Percentiles rank a stretch among this genome's conserved stretches.
Evolutionary conservation across 805 yeast species (phyloP).

Genomic region (Saccharomycopsis fodiens): DNA sequence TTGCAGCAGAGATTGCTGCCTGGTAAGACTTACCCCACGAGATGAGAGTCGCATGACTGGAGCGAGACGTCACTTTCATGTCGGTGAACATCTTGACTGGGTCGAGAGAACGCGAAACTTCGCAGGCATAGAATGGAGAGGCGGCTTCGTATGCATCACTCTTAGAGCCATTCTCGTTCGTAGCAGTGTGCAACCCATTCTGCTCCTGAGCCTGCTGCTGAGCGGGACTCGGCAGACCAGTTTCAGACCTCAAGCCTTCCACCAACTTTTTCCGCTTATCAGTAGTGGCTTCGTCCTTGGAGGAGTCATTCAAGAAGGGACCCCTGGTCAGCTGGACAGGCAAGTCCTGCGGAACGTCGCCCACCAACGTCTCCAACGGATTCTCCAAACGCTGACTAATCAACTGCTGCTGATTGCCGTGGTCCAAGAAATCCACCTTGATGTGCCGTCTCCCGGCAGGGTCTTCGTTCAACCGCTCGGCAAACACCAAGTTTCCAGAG

Average conservation of each 20-base stretch:
- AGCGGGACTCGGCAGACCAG: background rate
- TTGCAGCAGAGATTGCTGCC: conserved; percentile 51
- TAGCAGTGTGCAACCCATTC: no score
- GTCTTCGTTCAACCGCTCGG: conserved; percentile 42
- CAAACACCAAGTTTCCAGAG: conserved; percentile 46
- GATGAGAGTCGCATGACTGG: conserved; percentile 41
- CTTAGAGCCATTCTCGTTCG: no score
- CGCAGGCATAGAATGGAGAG: conserved; percentile 50
- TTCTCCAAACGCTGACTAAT: background rate
- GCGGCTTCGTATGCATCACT: no score
- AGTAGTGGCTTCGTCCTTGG: conserved; percentile 17
- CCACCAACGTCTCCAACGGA: background rate
- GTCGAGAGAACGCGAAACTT: conserved; percentile 54
- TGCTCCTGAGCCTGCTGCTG: background rate
- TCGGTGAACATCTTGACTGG: conserved; percentile 52
- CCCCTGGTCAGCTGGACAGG: background rate
- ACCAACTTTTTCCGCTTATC: no score
- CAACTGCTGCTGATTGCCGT: background rate
- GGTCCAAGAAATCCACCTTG: conserved; percentile 46
- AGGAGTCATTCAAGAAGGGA: background rate
- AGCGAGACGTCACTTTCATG: conserved; percentile 36
- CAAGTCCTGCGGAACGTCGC: conserved; percentile 25
- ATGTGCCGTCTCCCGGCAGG: conserved; percentile 39
- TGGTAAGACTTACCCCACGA: conserved; percentile 61
- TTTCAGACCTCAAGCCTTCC: no score